phyloP scores from a whole-genome alignment of 2,329 filamentous ascomycete genomes.

The Colletotrichum trifolii region DNA sequence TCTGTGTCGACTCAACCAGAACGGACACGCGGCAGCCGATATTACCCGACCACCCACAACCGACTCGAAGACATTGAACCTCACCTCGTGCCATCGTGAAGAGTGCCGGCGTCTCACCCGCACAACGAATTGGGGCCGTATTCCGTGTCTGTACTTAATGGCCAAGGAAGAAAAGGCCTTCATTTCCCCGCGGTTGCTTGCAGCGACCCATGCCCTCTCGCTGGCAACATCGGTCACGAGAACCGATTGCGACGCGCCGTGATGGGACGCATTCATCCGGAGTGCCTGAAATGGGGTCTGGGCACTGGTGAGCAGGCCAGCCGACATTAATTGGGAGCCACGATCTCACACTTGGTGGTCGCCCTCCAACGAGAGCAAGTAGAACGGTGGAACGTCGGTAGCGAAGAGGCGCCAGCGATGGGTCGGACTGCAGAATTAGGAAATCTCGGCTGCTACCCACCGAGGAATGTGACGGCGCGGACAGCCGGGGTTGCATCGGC shows the following conservation, averaged over 20 bases:
- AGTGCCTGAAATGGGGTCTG: conserved; percentile 28
- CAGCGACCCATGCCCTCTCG: not conserved
- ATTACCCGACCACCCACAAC: conserved; percentile 4
- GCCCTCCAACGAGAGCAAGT: not conserved
- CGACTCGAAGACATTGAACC: not conserved
- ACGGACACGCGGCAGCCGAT: not conserved
- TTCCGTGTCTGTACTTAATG: conserved; percentile 2
- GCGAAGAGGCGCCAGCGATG: conserved; percentile 4
- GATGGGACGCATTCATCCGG: conserved; percentile 32
- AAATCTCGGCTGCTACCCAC: conserved; percentile 32
- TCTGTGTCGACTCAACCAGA: not conserved
- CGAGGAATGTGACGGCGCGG: conserved; percentile 28
- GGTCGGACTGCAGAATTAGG: conserved; percentile 27
- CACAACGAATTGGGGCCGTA: not conserved
- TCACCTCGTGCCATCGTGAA: conserved; percentile 8
- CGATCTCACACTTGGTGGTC: not conserved
- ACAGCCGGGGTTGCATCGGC: conserved; percentile 23
- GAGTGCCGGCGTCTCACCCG: not conserved
- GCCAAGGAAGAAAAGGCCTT: conserved; percentile 5
- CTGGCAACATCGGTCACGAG: conserved; percentile 21
- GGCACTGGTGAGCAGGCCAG: conserved; percentile 3
- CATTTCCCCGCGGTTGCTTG: not conserved
- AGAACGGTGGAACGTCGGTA: conserved; percentile 13
- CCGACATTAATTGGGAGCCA: conserved; percentile 18
- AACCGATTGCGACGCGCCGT: conserved; percentile 1